A percentile compares a stretch with the other conserved stretches of the same genome.
These are phyloP conservation scores for Saturnispora quitensis DNA, from an alignment of 805 yeast species.

Conservation along the genomic window DNA sequence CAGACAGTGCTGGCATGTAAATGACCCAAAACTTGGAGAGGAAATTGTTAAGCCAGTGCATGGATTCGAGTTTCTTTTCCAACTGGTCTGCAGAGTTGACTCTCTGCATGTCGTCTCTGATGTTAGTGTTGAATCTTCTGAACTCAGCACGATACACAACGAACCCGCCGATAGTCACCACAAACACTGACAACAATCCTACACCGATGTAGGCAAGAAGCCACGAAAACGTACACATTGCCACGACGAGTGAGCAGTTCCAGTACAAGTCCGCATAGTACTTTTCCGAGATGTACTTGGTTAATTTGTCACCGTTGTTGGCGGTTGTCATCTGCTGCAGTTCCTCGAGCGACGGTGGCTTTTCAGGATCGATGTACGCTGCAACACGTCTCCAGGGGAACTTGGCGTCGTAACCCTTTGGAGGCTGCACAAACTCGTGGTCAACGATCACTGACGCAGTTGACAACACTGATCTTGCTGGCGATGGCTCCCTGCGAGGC, in stretches of 20 bases:
- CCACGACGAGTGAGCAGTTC: constrained; percentile 54
- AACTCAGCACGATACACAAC: constrained; percentile 66
- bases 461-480: neutral
- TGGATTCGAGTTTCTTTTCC: constrained; percentile 58
- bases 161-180: constrained; percentile 51
- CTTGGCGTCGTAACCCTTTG: constrained; percentile 11
- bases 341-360: constrained; percentile 17
- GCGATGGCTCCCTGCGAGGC: neutral
- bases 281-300: constrained; percentile 56
- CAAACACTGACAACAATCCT: constrained; percentile 52
- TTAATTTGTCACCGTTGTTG: constrained; percentile 30
- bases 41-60: constrained; percentile 75
- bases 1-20: constrained; percentile 78
- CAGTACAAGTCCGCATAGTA: constrained; percentile 66
- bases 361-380: constrained; percentile 22
- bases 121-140: constrained; percentile 64
- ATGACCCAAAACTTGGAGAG: constrained; percentile 79
- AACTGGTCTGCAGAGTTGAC: constrained; percentile 52
- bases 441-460: neutral
- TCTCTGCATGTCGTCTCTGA: constrained; percentile 70
- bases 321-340: constrained; percentile 14
- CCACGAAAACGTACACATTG: constrained; percentile 71
- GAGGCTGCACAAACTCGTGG: constrained; percentile 8
- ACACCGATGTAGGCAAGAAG: constrained; percentile 51
- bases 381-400: constrained; percentile 31